These are phyloP conservation scores for Daphne laureola DNA, from an alignment of 441 rosid genomes.

Conservation along the genomic window DNA sequence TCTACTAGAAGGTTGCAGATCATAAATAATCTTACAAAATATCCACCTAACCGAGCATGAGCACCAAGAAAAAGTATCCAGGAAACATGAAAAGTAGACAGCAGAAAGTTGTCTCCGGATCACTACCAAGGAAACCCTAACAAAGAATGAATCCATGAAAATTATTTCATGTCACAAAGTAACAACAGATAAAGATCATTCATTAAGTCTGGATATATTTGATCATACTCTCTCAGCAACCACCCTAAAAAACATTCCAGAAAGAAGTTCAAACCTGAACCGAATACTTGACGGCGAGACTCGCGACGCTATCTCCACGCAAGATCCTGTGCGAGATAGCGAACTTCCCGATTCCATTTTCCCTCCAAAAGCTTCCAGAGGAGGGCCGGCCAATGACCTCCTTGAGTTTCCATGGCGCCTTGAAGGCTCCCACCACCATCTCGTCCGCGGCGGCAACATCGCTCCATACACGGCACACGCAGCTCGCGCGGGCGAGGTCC, in stretches of 20 bases:
- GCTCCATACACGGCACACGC: constrained; percentile 71
- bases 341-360: constrained; percentile 60
- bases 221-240: constrained; percentile 5
- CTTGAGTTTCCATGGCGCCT: constrained; percentile 57
- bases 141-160: too few relatives aligned
- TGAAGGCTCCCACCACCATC: constrained; percentile 41
- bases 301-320: constrained; percentile 58
- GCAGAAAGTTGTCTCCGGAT: too few relatives aligned
- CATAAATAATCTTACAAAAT: too few relatives aligned
- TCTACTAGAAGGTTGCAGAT: too few relatives aligned
- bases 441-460: constrained; percentile 42
- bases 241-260: not conserved
- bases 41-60: too few relatives aligned
- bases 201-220: too few relatives aligned
- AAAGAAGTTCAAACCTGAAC: constrained; percentile 45
- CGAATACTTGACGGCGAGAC: constrained; percentile 85
- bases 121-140: too few relatives aligned
- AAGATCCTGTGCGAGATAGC: constrained; percentile 70
- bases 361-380: constrained; percentile 66
- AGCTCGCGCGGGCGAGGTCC: constrained; percentile 78
- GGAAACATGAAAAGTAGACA: too few relatives aligned
- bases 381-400: constrained; percentile 60
- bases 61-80: too few relatives aligned
- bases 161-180: too few relatives aligned
- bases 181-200: too few relatives aligned